Evolutionary conservation across 768 basidiomycete species (phyloP).

Genomic region (Pisolithus albus): DNA sequence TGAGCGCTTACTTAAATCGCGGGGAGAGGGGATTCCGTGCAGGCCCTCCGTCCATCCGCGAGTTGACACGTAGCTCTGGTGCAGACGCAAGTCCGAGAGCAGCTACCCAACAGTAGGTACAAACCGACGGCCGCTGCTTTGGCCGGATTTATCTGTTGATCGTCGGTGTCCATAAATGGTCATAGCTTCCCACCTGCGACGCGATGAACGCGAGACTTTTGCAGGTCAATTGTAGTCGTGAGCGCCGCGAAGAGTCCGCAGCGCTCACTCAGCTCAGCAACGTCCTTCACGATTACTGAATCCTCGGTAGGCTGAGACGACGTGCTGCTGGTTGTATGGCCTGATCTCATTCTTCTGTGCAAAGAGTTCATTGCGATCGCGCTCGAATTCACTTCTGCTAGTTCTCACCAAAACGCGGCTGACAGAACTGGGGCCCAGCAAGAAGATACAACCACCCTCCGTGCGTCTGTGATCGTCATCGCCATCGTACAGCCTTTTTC

Average conservation of each 20-base stretch:
- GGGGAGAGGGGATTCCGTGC: too few relatives aligned
- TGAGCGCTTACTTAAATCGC: too few relatives aligned
- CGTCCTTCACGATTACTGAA: neutral
- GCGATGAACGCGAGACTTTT: neutral
- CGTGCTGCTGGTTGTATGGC: conserved; percentile 3
- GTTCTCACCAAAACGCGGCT: neutral
- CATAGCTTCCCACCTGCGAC: neutral
- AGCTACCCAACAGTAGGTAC: too few relatives aligned
- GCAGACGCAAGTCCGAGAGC: too few relatives aligned
- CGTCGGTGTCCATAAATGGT: neutral
- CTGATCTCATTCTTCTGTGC: neutral
- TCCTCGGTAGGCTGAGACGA: neutral
- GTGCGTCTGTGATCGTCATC: neutral
- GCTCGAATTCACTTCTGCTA: neutral
- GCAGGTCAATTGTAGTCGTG: neutral
- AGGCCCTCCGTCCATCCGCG: too few relatives aligned
- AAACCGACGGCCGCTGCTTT: neutral
- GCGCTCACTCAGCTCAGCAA: neutral
- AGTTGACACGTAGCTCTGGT: too few relatives aligned
- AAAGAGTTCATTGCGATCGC: conserved; percentile 11
- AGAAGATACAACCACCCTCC: neutral
- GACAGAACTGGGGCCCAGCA: neutral
- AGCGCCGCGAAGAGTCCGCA: neutral
- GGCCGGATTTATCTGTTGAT: neutral
- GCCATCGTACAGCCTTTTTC: neutral